Conservation (phyloP, 352 stramenopile genomes). For the Phytophthora pluvialis region DNA sequence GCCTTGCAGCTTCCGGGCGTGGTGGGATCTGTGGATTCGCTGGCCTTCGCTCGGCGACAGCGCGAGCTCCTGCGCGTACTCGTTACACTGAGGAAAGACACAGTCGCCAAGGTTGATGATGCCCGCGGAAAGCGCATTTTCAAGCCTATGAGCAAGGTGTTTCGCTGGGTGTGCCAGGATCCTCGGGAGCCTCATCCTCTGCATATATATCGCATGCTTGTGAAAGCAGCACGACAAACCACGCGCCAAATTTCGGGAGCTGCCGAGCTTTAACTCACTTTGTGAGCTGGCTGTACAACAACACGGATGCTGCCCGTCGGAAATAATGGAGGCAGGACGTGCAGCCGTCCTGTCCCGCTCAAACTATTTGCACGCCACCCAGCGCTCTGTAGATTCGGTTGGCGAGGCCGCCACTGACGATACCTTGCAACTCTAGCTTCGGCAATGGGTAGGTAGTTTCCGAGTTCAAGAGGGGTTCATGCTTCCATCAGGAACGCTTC, state of each 20-base stretch:
- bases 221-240: constrained; percentile 4
- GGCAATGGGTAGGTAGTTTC: too few relatives aligned
- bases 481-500: too few relatives aligned
- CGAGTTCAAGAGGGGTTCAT: too few relatives aligned
- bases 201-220: constrained; percentile 11
- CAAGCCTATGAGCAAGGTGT: background rate
- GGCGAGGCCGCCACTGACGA: too few relatives aligned
- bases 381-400: too few relatives aligned
- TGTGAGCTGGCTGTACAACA: background rate
- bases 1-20: background rate
- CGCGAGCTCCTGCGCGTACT: background rate
- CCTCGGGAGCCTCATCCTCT: background rate
- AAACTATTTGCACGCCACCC: too few relatives aligned
- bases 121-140: background rate
- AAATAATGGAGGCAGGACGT: too few relatives aligned
- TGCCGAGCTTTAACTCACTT: background rate
- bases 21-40: background rate
- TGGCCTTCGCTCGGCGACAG: background rate
- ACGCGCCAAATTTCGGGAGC: background rate
- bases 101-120: background rate
- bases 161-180: constrained; percentile 6
- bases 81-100: constrained; percentile 18
- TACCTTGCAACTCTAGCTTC: too few relatives aligned
- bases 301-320: background rate
- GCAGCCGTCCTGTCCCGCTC: too few relatives aligned